Evolutionary conservation across 2,329 filamentous ascomycete species (phyloP).

Genomic region (Ceratocystis papillata): DNA sequence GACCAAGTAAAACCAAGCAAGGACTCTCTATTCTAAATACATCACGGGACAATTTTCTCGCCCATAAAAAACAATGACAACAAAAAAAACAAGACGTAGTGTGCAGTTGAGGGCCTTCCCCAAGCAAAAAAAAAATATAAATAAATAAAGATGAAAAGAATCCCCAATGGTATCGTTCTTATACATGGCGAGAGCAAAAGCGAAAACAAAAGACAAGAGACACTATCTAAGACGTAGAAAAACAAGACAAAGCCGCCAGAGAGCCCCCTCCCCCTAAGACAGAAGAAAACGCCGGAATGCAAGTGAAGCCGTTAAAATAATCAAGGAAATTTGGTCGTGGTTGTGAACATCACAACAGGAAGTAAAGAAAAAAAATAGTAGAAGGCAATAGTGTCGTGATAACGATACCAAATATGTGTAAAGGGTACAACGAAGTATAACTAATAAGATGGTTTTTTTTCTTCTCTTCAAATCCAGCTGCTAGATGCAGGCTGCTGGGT

Average conservation of each 20-base stretch:
- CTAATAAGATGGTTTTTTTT: neutral
- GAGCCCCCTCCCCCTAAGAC: neutral
- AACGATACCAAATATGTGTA: neutral
- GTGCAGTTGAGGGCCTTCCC: neutral
- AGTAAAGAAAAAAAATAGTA: neutral
- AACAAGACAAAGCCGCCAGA: neutral
- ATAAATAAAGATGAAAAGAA: neutral
- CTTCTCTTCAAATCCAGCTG: constrained; percentile 5
- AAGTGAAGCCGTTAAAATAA: neutral
- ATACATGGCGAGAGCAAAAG: constrained; percentile 1
- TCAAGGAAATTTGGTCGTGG: neutral
- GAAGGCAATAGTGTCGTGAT: neutral
- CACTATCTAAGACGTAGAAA: constrained; percentile 6
- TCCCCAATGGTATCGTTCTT: constrained; percentile 8
- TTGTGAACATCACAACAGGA: neutral
- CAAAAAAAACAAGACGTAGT: neutral
- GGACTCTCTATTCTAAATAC: neutral
- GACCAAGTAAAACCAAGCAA: no score
- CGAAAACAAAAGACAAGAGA: neutral
- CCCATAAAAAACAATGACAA: no score
- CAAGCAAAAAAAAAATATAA: constrained; percentile 11
- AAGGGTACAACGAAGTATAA: neutral
- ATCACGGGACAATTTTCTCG: neutral
- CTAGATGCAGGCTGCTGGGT: neutral
- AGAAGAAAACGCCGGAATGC: neutral